These are phyloP conservation scores for Solanum chacoense DNA, from an alignment of 305 asterid genomes.

Conservation along the genomic window DNA sequence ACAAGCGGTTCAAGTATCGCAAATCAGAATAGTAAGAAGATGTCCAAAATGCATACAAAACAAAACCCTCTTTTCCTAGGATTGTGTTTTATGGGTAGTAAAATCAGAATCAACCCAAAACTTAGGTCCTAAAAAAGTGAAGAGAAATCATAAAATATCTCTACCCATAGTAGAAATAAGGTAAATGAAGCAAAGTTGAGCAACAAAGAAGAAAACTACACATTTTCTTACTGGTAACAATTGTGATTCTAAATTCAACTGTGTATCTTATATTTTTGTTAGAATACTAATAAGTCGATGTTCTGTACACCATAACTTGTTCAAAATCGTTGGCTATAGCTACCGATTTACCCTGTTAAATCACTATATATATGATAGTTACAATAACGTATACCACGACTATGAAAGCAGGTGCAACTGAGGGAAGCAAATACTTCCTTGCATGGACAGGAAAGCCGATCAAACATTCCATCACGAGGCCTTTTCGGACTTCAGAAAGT, in stretches of 20 bases:
- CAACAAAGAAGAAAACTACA: neutral
- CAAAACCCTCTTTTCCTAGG: too few relatives aligned
- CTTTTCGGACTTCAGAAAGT: constrained; percentile 54
- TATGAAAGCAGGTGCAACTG: neutral
- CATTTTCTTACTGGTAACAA: neutral
- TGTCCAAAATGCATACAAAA: neutral
- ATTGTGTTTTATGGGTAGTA: neutral
- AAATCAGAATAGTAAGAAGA: neutral
- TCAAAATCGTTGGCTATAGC: neutral
- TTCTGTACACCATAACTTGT: neutral
- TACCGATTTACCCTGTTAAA: neutral
- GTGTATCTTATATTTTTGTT: neutral
- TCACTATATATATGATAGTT: neutral
- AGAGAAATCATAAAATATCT: neutral
- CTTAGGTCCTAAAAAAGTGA: neutral
- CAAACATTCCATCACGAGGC: neutral
- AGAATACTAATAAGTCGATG: neutral
- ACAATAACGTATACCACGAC: neutral
- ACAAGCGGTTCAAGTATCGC: neutral
- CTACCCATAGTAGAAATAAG: neutral
- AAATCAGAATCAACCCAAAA: neutral
- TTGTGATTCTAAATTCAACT: neutral
- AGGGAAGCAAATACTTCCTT: neutral
- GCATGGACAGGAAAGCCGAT: neutral
- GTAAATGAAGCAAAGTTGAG: neutral